Evolutionary conservation across 225 moss, liverwort and hornwort species (phyloP), one percentile per base, ranked within the genome.

Genomic region (Marchantia paleacea): DNA sequence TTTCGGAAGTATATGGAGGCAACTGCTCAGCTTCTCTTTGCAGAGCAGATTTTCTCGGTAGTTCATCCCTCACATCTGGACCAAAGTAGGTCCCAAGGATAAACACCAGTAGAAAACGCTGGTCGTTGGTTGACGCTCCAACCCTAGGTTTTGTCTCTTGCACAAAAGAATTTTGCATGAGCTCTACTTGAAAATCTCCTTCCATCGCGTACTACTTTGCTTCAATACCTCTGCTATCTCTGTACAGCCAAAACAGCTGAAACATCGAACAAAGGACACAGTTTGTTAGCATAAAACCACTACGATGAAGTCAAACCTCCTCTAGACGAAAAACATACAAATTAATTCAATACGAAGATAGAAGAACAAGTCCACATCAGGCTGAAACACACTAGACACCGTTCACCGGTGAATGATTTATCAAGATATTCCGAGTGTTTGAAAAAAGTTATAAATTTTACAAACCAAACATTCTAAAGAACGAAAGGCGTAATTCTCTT

Each of bases 1-100:
- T 84, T 77, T 97, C 93, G 26, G 85, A 79, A 22, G 94, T 88
- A 69, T 97, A 94, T 13, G 86, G 85, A 64, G 97, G 90, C 83
- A 92, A 71, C 50, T 90, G 86, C 88, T 91, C 88, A 7, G 83
- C 88, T 49, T 89, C 85, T 74, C 93, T 91, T 84, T 97, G 97
- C 75, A 97, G 81, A n/a, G 93, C 97, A 58, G 93, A 93, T 76
- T 93, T 94, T 78, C 92, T 94, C 68, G 93, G 94, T 60, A 93
- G 81, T 71, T 97, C 97, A 71, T 93, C 91, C 63, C 93, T 90
- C 81, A 97, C 72, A 81, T 94, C 97, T 15, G 97, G 97, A 66
- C 97, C 97, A 79, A 97, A 97, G 73, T 97, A 97, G 14, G 92
- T 93, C 22, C 97, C 93, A 20, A 97, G 94, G 75, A 97, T 93